Evolutionary conservation across 148 eudicot genomes (phyloP).

Genomic region (Nyssa sinensis): DNA sequence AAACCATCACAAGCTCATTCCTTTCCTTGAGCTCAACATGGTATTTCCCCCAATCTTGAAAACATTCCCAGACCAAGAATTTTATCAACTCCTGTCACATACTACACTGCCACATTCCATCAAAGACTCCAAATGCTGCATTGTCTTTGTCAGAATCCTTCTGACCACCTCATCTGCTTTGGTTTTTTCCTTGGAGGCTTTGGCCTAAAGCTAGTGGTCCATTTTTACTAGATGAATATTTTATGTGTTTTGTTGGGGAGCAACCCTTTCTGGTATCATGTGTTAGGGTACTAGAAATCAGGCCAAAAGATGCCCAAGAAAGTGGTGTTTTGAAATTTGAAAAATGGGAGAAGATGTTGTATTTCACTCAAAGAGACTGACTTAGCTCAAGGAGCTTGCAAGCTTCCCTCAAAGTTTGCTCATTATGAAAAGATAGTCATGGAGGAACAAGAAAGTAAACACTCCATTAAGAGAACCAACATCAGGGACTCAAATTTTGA

Average conservation of each 20-base stretch:
- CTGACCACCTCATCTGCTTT: background rate
- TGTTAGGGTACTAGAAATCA: background rate
- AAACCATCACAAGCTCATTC: background rate
- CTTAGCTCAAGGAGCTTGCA: background rate
- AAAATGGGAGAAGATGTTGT: background rate
- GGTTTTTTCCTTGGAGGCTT: background rate
- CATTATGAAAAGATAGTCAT: background rate
- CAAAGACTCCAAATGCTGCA: background rate
- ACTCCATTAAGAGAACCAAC: too few relatives aligned
- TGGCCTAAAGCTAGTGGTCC: too few relatives aligned
- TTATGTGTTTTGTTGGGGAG: background rate
- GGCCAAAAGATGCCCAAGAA: background rate
- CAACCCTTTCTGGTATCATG: background rate
- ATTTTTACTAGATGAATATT: background rate
- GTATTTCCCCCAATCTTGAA: background rate
- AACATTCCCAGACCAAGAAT: background rate
- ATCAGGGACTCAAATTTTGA: too few relatives aligned
- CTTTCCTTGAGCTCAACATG: background rate
- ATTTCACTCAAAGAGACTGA: background rate
- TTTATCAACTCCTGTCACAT: background rate
- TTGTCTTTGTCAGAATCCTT: background rate
- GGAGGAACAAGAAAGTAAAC: background rate
- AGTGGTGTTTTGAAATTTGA: slow-evolving; percentile 1
- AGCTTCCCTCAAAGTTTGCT: background rate
- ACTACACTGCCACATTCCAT: background rate